Percentiles rank a stretch among this genome's conserved stretches.
Evolutionary conservation across 1,284 basidiomycete genomes (phyloP).

Genomic region (Tylopilus sp.): DNA sequence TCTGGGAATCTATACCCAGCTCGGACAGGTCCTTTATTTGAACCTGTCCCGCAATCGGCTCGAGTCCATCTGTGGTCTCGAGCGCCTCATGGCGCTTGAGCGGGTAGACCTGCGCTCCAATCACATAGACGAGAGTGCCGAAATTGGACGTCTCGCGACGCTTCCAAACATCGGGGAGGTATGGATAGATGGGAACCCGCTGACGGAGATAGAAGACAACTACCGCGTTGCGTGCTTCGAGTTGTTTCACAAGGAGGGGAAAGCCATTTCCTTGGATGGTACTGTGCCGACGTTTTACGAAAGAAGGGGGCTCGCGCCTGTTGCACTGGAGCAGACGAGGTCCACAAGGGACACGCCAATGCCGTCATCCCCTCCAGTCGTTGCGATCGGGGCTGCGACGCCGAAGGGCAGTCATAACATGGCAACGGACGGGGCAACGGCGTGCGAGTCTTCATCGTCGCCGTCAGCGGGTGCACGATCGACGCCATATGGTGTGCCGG

Average conservation of each 20-base stretch:
- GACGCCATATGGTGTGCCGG: conserved; percentile 38
- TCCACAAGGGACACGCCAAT: conserved; percentile 46
- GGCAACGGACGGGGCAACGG: conserved; percentile 28
- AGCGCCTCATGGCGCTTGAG: conserved; percentile 78
- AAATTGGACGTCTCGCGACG: conserved; percentile 79
- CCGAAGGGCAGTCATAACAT: conserved; percentile 25
- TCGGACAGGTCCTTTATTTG: conserved; percentile 73
- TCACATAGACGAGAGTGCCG: conserved; percentile 74
- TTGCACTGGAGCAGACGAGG: conserved; percentile 48
- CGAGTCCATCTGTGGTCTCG: conserved; percentile 89
- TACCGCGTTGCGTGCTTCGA: conserved; percentile 78
- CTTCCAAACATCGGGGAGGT: conserved; percentile 75
- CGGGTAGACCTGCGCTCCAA: conserved; percentile 86
- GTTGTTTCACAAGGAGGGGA: conserved; percentile 78
- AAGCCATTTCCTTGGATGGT: conserved; percentile 70
- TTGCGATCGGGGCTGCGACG: conserved; percentile 45
- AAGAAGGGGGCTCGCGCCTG: conserved; percentile 51
- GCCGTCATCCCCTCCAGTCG: conserved; percentile 54
- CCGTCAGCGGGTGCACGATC: conserved; percentile 43
- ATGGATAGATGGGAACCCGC: conserved; percentile 78
- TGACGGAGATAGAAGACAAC: conserved; percentile 65
- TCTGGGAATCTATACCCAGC: conserved; percentile 75
- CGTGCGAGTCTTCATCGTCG: conserved; percentile 30
- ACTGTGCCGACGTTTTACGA: conserved; percentile 72
- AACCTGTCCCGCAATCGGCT: conserved; percentile 84